phyloP scores from a whole-genome alignment of 192 early-diverging fungal genomes.

The Pilaira anomala region DNA sequence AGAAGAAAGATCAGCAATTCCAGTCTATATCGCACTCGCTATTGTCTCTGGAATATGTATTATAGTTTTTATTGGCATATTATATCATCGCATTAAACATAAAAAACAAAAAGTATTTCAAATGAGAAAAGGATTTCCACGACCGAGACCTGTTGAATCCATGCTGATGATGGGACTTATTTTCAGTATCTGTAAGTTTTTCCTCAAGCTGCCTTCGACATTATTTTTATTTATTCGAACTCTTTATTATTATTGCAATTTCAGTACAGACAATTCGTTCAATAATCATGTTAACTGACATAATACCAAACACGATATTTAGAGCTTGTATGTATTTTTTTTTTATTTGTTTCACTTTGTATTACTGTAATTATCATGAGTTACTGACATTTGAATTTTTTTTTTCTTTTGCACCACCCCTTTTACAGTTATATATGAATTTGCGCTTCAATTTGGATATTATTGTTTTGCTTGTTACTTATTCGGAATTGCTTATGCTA shows the following conservation, averaged over 20 bases:
- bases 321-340: slow-evolving; percentile 10
- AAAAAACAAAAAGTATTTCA: slow-evolving; percentile 16
- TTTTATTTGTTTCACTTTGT: no score
- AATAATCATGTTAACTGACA: slow-evolving; percentile 3
- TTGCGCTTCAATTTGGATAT: slow-evolving; percentile 12
- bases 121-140: slow-evolving; percentile 6
- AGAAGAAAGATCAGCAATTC: background rate
- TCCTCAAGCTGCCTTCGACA: no score
- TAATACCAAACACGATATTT: slow-evolving; percentile 11
- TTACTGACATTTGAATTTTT: background rate
- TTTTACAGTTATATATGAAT: slow-evolving; percentile 4
- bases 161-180: slow-evolving; percentile 3
- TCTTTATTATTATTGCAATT: background rate
- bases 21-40: background rate
- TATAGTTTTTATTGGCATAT: background rate
- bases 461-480: slow-evolving; percentile 5
- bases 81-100: slow-evolving; percentile 12
- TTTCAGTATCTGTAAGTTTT: slow-evolving; percentile 9
- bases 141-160: slow-evolving; percentile 9
- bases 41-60: background rate
- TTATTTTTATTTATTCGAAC: background rate
- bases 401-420: no score
- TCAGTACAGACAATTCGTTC: slow-evolving; percentile 7
- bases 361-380: background rate
- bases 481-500: slow-evolving; percentile 11